Base-by-base conservation (phyloP, 768 basidiomycete genomes). In the Boletus pseudo-olivaceus region DNA sequence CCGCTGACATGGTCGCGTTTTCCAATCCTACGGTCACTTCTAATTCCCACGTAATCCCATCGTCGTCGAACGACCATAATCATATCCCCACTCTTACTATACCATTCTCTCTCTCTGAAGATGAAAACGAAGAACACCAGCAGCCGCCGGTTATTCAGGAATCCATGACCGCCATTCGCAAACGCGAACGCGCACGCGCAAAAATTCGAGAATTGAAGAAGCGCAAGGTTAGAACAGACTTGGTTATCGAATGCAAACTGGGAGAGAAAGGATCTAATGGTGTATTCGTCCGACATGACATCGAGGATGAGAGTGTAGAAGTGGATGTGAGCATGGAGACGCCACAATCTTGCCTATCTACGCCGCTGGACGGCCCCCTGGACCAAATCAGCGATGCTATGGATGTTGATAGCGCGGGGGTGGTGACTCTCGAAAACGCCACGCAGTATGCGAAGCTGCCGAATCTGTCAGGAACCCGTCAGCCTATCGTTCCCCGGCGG, bases 161-260 rank as follows among this genome's bases (percentile, higher is more conserved):
- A 47, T 60, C 63, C 10, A 26, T 48, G 35, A 49, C 48, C 29
- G 12, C 57, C 34, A 40, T 49, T 26, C 64, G 56, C 37, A 75
- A 70, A 43, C 72, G 75, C 30, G 73, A 77, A 35, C 72, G 73
- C 43, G 78, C 82, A 61, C 76, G 75, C 47, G 74, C 76, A 47
- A 83, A 84, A 53, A 78, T 82, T 45, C 72, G 78, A 45, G 77
- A 82, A 61, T 68, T 85, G 51, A 85, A 84, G 71, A 78, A 78
- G 56, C 74, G 80, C 46, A 79, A 75, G 59, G 74, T 81, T 15
- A 66, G 44, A 63, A 62, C 57, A 47, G 72, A 63, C 47, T 33
- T 62, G 50, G 70, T 72, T n/a, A 56, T 76, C 20, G 68, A 63
- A 34, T 63, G 74, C 47, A 62, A 53, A 8, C 61, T 57, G 37